Evolutionary conservation across 331 rosid genomes (phyloP).

Genomic region (Rosa hybrid): DNA sequence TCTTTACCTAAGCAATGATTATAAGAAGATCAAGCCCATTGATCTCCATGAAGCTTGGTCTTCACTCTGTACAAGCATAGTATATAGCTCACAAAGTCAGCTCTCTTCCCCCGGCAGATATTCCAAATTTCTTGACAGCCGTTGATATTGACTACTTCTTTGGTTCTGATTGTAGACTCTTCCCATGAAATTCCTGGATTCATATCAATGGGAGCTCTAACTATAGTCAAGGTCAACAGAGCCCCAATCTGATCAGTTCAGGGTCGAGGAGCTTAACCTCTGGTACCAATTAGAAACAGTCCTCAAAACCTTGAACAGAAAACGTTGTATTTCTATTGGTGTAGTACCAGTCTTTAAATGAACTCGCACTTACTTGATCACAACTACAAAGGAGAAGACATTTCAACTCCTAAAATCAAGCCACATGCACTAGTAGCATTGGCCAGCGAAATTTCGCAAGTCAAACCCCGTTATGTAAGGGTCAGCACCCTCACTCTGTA

Average conservation of each 20-base stretch:
- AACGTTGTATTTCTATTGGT: not conserved
- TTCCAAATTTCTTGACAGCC: not conserved
- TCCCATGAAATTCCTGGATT: not conserved
- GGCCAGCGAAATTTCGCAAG: not conserved
- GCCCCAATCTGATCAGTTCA: not conserved
- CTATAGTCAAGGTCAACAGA: not conserved
- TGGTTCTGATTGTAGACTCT: not conserved
- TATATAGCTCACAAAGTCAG: not conserved
- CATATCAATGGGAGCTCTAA: not conserved
- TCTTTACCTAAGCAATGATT: not conserved
- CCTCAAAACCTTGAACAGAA: not conserved
- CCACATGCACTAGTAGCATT: not conserved
- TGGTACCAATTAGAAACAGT: not conserved
- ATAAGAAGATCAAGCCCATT: not conserved
- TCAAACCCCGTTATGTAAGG: not conserved
- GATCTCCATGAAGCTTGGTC: slow-evolving; percentile 4
- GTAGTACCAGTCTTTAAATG: not conserved
- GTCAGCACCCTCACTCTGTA: too few species aligned
- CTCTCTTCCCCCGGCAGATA: not conserved
- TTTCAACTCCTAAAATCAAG: not conserved
- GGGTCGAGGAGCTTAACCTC: not conserved
- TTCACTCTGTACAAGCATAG: not conserved
- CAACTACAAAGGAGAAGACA: not conserved
- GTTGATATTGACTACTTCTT: not conserved
- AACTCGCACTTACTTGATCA: not conserved